Evolutionary conservation across 169 alveolate genomes (phyloP), one percentile per base, ranked within the genome.

Genomic region (Plasmodium reichenowi): DNA sequence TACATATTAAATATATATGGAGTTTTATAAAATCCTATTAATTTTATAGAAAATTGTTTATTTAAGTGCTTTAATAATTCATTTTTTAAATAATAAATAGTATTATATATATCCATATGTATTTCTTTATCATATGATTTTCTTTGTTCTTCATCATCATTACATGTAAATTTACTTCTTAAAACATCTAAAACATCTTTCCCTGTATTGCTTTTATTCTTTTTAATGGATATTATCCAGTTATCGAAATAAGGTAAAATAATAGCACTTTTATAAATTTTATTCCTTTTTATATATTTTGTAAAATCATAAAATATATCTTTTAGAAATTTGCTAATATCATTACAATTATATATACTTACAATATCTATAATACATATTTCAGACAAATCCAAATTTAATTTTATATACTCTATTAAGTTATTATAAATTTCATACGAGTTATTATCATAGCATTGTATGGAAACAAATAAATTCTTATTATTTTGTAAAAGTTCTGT

Each of bases 171-270:
- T 56, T n/a, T 59, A 50, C 13, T 17, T 32, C 45, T 32, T 32
- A 32, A 32, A 32, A 32, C 45, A 32, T 32, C 45, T 6, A 32
- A 3, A 32, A 4, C 45, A 32, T 32, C 45, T 32, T 32, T 8
- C 8, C 8, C 0, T 32, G 8, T 4, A 32, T 32, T 32, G 12
- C 56, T 59, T n/a, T 38, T 45, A n/a, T 29, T 56, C 20, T 52
- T 62, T 59, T 73, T 70, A 71, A 72, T 47, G 26, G 92, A 47
- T 45, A 47, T 13, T 6, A 72, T 62, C 92, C 92, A 86, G 24
- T 86, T 72, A 60, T 86, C 87, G 38, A 86, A 71, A 64, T 86
- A 86, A 29, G 92, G 88, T 12, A 86, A 67, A 71, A 86, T 17
- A 32, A 86, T 52, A 56, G 29, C 74, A 13, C 71, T 59, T 24